Conservation (phyloP, 1,139 yeast genomes). For the Groenewaldozyma sp. region DNA sequence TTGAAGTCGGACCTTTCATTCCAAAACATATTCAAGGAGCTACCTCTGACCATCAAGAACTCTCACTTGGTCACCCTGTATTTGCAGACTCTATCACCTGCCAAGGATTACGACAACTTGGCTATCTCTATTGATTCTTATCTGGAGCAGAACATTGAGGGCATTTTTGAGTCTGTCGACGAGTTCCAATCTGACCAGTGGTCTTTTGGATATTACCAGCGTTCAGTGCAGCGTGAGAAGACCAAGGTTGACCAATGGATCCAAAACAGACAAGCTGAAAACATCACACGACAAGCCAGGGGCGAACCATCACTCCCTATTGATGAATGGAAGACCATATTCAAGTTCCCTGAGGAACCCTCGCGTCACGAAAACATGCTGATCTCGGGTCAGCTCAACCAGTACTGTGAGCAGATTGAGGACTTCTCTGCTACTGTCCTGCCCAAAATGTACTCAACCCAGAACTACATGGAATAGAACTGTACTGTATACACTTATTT, state of each 20-base stretch:
- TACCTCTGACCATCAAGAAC: conserved; percentile 58
- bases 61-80: conserved; percentile 41
- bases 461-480: conserved; percentile 26
- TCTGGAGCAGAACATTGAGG: conserved; percentile 47
- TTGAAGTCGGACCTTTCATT: conserved; percentile 54
- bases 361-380: conserved; percentile 67
- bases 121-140: conserved; percentile 35
- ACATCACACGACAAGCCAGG: conserved; percentile 44
- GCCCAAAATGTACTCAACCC: conserved; percentile 51
- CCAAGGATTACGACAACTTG: conserved; percentile 28
- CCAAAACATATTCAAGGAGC: conserved; percentile 62
- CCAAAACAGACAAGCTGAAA: conserved; percentile 60
- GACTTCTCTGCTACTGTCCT: conserved; percentile 50
- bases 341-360: conserved; percentile 67
- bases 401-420: conserved; percentile 59
- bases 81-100: conserved; percentile 26
- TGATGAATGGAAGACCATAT: conserved; percentile 60
- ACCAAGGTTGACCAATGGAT: conserved; percentile 69
- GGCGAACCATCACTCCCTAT: conserved; percentile 46
- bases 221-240: conserved; percentile 64
- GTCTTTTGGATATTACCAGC: conserved; percentile 69
- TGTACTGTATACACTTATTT: too few relatives aligned
- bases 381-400: conserved; percentile 59
- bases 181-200: conserved; percentile 74
- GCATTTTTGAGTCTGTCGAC: conserved; percentile 65